Conservation (phyloP, 352 stramenopile genomes). For the Thalassiosira mediterranea region DNA sequence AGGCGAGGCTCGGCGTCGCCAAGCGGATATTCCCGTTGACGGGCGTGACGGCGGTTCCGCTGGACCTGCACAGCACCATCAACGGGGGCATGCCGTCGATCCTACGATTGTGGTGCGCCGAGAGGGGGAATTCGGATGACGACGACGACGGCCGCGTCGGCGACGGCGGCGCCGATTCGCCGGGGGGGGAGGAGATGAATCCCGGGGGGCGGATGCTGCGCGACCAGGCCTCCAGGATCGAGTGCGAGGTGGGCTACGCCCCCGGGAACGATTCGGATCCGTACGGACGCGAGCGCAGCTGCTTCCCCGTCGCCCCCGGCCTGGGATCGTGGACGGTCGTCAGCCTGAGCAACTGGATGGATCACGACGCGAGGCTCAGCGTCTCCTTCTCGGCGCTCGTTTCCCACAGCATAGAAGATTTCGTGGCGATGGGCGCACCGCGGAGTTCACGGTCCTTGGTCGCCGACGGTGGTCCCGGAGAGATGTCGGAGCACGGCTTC, state of each 20-base stretch:
- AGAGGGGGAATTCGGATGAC: slow-evolving; percentile 31
- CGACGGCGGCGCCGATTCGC: no score
- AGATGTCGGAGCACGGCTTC: slow-evolving; percentile 63
- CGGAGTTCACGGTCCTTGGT: slow-evolving; percentile 10
- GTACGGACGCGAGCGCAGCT: slow-evolving; percentile 73
- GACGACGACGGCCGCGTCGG: neutral
- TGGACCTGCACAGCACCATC: slow-evolving; percentile 78
- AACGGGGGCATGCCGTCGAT: slow-evolving; percentile 73
- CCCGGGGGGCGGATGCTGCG: slow-evolving; percentile 57
- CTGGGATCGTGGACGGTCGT: slow-evolving; percentile 83
- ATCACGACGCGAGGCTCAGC: slow-evolving; percentile 46
- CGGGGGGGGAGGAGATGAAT: slow-evolving; percentile 43
- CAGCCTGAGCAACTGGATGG: slow-evolving; percentile 50
- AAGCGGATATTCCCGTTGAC: slow-evolving; percentile 81
- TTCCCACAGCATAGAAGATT: slow-evolving; percentile 52
- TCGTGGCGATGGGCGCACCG: slow-evolving; percentile 29
- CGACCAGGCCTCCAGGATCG: slow-evolving; percentile 56
- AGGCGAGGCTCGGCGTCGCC: slow-evolving; percentile 69
- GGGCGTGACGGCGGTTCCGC: slow-evolving; percentile 70
- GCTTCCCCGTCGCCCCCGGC: slow-evolving; percentile 70
- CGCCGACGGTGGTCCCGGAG: slow-evolving; percentile 10
- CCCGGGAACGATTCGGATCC: slow-evolving; percentile 46
- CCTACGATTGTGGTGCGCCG: slow-evolving; percentile 76
- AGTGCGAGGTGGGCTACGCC: slow-evolving; percentile 46
- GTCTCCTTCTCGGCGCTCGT: slow-evolving; percentile 53